Evolutionary conservation across 2,329 filamentous ascomycete species (phyloP), one percentile per base, ranked within the genome.

Genomic region (Pseudogymnoascus sp.): DNA sequence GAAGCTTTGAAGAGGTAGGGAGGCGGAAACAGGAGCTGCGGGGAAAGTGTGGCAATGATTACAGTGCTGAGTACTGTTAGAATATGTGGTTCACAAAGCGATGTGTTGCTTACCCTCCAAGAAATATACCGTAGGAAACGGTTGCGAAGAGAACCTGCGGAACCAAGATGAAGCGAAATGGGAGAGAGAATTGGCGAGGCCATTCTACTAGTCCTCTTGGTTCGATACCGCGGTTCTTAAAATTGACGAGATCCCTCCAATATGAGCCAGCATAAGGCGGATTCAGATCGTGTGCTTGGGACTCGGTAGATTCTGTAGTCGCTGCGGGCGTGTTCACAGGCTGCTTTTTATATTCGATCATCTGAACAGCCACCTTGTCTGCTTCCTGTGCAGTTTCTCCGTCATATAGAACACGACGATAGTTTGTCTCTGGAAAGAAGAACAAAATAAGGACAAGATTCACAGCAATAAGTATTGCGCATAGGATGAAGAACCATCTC

Each of bases 401-500:
- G n/a, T 73, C 69, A 11, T 65, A 64, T 26, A 71, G 66, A 38
- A 60, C 40, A 35, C 68, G 65, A 19, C 68, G 62, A 42, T 72
- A 76, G 24, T 68, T 69, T 2, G 74, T 76, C 61, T 76, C 74
- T 1, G 73, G 74, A 6, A 74, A 66, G n/a, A 75, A 64, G 64
- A 75, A 69, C n/a, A 76, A 68, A 6, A 70, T 70, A 6, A 61
- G 26, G 31, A 72, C 62, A 3, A 75, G 61, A 63, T 76, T 74
- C 19, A 69, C 65, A 1, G 66, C 71, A 13, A 65, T 70, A 11
- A 75, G 63, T 38, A 76, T 75, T 3, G 70, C 64, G 53, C 70
- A 72, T 19, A 75, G 68, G 31, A 72, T 74, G 64, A 75, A 75
- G 62, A 73, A 74, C 73, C 73, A 76, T 11, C 74, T 67, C 74